A percentile compares a stretch with the other conserved stretches of the same genome.
phyloP scores from a whole-genome alignment of 1,284 basidiomycete species.

The Ustilago curta region DNA sequence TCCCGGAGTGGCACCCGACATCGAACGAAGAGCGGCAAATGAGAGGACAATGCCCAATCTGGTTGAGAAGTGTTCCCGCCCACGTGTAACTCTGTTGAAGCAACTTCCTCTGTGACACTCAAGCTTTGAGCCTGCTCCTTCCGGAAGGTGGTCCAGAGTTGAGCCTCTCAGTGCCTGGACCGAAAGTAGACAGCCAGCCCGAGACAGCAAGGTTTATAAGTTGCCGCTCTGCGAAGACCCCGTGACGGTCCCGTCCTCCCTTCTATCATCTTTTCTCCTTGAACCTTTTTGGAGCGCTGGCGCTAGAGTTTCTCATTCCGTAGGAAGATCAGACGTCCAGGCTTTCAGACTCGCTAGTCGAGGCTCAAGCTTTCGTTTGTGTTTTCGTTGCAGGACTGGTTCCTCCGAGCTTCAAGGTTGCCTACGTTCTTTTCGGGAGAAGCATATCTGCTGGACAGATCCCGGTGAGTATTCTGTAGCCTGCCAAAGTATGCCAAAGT shows the following conservation, averaged over 20 bases:
- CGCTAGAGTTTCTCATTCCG: background rate
- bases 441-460: constrained; percentile 10
- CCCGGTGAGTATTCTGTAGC: constrained; percentile 18
- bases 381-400: constrained; percentile 1
- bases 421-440: background rate
- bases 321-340: background rate
- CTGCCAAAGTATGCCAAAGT: background rate
- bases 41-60: too few species aligned
- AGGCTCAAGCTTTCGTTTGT: constrained; percentile 1
- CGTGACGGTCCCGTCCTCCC: background rate
- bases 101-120: constrained; percentile 12
- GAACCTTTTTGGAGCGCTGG: background rate
- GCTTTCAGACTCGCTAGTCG: constrained; percentile 26
- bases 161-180: constrained; percentile 8
- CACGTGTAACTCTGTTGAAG: constrained; percentile 24
- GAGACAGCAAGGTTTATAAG: constrained; percentile 10
- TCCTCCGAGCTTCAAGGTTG: constrained; percentile 11
- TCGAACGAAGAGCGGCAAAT: background rate
- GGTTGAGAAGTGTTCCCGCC: constrained; percentile 1
- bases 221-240: background rate
- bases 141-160: background rate
- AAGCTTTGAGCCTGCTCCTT: background rate
- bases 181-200: background rate
- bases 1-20: background rate
- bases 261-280: background rate